Base-by-base conservation (phyloP, 306 rosid species). In the Sicyos edulis region DNA sequence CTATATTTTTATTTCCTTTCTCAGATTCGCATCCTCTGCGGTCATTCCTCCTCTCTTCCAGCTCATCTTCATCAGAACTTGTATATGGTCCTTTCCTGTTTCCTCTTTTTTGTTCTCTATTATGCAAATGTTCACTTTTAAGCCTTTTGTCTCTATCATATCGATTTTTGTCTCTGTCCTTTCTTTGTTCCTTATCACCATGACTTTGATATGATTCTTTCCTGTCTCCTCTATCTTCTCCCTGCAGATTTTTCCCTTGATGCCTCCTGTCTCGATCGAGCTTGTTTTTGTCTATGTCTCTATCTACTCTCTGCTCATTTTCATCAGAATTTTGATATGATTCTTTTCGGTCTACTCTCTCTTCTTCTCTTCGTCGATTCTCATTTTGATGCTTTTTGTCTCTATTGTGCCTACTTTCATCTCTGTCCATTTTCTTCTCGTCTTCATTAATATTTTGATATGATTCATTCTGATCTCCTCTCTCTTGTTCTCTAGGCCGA, bases 131-230 rank as follows among this genome's bases (percentile, higher is more conserved):
- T 53, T 45, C 13, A 45, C 50, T 11, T 8, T 1, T 3, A 45
- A 1, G 50, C 50, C 50, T 45, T 45, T 11, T 45, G 50, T 45
- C 50, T 45, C 50, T 45, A 8, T 47, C 51, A 47, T 47, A 0
- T 11, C 51, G 59, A 16, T 17, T 72, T 55, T 58, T 59, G 12
- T 78, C 81, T 71, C 61, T 71, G 51, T 75, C 75, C 26, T 70
- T 50, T 65, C 63, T 51, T 77, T 83, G 79, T 4, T 79, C 81
- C 50, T 78, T 88, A 77, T 88, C 88, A 21, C 58, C 82, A 47
- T 16, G 7, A 60, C 66, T 60, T 54, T 2, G 72, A 37, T 60
- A 51, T 44, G 74, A 5, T 14, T 66, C 84, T 73, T 80, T 84
- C 58, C 19, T 32, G 14, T 80, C 84, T 59, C 21, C 73, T 15